Conservation (phyloP, 2,329 filamentous ascomycete genomes). For the Triangularia setosa region DNA sequence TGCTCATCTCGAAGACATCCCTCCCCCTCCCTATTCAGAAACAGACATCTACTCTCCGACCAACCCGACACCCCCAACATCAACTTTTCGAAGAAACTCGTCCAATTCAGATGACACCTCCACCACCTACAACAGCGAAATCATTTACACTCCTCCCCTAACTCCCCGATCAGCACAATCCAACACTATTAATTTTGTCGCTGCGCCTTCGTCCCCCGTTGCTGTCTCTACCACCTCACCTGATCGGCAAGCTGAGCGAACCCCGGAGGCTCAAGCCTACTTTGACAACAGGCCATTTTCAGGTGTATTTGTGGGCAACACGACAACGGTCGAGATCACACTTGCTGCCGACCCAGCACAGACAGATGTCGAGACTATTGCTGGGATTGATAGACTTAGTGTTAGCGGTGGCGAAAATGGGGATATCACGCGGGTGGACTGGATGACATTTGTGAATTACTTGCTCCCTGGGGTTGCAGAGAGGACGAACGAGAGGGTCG, state of each 20-base stretch:
- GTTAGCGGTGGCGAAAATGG: constrained; percentile 22
- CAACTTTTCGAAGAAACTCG: constrained; percentile 11
- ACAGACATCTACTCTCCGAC: constrained; percentile 48
- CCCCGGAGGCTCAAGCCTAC: neutral
- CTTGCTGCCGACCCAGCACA: constrained; percentile 23
- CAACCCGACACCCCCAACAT: constrained; percentile 24
- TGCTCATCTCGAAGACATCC: constrained; percentile 32
- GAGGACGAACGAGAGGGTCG: constrained; percentile 42
- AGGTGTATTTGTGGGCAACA: neutral
- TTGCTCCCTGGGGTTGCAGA: constrained; percentile 48
- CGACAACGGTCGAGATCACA: neutral
- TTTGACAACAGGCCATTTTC: neutral
- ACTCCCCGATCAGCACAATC: constrained; percentile 38
- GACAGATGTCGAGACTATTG: constrained; percentile 32
- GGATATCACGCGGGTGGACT: constrained; percentile 42
- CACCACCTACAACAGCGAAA: constrained; percentile 36
- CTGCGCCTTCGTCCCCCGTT: constrained; percentile 32
- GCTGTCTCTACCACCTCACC: constrained; percentile 1
- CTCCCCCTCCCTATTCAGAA: constrained; percentile 56
- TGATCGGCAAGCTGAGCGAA: neutral
- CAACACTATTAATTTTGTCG: constrained; percentile 28
- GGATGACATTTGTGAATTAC: constrained; percentile 57
- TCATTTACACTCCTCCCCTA: constrained; percentile 50
- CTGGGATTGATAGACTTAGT: constrained; percentile 43
- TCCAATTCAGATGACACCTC: constrained; percentile 33